A percentile compares a stretch with the other conserved stretches of the same genome.
phyloP scores from a whole-genome alignment of 352 stramenopile species.

The Globisporangium yorkense region DNA sequence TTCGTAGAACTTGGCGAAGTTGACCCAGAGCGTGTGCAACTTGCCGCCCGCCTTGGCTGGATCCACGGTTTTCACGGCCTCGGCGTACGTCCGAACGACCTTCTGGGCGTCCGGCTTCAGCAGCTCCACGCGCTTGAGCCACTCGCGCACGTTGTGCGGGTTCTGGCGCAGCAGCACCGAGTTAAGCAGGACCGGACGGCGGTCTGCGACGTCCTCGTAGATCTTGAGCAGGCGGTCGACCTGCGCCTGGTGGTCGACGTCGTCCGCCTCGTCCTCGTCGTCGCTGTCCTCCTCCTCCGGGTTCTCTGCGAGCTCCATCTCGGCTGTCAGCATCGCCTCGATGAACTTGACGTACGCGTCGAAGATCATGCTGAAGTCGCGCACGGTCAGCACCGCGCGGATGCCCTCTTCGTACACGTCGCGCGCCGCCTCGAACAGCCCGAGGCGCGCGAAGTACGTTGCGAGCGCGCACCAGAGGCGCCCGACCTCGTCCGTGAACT shows the following conservation, averaged over 20 bases:
- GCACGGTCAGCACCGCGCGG: conserved; percentile 64
- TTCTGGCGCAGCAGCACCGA: conserved; percentile 98
- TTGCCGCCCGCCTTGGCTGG: conserved; percentile 79
- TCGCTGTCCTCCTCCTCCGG: conserved; percentile 61
- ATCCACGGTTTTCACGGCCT: conserved; percentile 92
- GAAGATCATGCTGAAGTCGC: conserved; percentile 99
- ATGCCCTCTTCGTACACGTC: conserved; percentile 95
- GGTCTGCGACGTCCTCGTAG: conserved; percentile 92
- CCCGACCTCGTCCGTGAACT: conserved; percentile 96
- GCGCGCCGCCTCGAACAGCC: conserved; percentile 95
- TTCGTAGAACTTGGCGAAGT: conserved; percentile 96
- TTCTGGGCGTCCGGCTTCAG: conserved; percentile 46
- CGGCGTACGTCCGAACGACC: conserved; percentile 81
- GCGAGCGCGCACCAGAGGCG: conserved; percentile 97
- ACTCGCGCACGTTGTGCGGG: conserved; percentile 97
- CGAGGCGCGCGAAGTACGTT: conserved; percentile 96
- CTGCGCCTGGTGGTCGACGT: conserved; percentile 53
- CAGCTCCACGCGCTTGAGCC: conserved; percentile 94
- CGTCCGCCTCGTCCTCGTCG: conserved; percentile 54
- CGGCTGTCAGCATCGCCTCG: conserved; percentile 94
- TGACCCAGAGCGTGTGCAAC: conserved; percentile 91
- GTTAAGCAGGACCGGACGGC: conserved; percentile 92
- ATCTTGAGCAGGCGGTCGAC: conserved; percentile 80
- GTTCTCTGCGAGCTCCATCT: conserved; percentile 87
- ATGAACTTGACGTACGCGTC: conserved; percentile 99